Base-by-base conservation (phyloP, 306 rosid genomes). In the Geum urbanum region DNA sequence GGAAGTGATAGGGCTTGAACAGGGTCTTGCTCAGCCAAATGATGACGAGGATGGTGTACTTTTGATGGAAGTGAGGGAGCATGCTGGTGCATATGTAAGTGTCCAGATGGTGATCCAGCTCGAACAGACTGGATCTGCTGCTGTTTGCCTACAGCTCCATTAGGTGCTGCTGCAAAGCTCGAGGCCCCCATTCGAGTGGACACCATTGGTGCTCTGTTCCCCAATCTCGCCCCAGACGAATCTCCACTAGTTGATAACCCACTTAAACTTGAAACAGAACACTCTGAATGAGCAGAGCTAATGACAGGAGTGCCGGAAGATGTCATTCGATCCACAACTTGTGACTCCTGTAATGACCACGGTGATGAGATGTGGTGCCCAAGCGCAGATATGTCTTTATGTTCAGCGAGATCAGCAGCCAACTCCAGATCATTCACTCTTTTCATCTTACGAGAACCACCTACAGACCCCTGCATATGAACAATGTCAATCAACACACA, bases 401-500 rank as follows among this genome's bases (percentile, higher is more conserved):
- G 89, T 27, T 78, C 91, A 66, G 68, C 68, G 63, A 84, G 71
- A 73, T 84, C 83, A 5, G 69, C 66, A 58, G 85, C 43, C 16
- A 77, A 73, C 72, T 85, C 90, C 60, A 78, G 71, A 76, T 75
- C 89, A 72, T 52, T 80, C 11, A 61, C 41, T 39, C 73, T 56
- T 22, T 56, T 64, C 72, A 65, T 76, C 62, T 75, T 80, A 48
- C 59, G 88, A 49, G 81, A 76, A 69, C 67, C 78, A 78, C 84
- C 87, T 68, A 78, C 97, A 74, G 82, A 79, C 49, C 82, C 91
- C 97, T 95, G 88, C 82, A 76, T 14, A 52, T 54, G 58, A 63
- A 48, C 71, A 78, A 62, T 44, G 32, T 12, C 65, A 19, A n/a
- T 65, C n/a, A 75, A 32, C 13, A 56, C 40, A 9, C 44, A 41